phyloP scores from a whole-genome alignment of 2,329 filamentous ascomycete species.

The Pseudocercospora musae region DNA sequence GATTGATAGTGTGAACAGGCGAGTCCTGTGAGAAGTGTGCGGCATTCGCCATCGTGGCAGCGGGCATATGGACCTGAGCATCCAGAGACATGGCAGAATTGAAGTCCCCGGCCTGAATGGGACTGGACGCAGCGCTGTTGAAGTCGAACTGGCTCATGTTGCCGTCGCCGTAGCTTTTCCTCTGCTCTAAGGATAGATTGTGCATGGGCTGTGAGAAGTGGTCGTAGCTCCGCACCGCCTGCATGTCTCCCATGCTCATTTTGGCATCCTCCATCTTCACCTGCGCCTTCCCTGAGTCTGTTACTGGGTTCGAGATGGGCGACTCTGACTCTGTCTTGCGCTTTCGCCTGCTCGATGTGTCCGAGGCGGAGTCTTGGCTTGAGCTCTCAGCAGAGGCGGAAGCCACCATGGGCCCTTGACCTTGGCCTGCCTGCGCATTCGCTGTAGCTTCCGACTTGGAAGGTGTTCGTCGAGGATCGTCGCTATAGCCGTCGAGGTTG shows the following conservation, averaged over 20 bases:
- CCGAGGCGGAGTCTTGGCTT: constrained; percentile 42
- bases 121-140: constrained; percentile 57
- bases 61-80: constrained; percentile 25
- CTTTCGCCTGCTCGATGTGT: constrained; percentile 41
- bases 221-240: constrained; percentile 29
- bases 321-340: constrained; percentile 40
- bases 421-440: neutral
- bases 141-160: constrained; percentile 58
- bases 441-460: constrained; percentile 27
- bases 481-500: constrained; percentile 30
- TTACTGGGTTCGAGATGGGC: constrained; percentile 32
- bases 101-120: constrained; percentile 36
- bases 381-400: constrained; percentile 39
- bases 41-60: constrained; percentile 12
- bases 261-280: constrained; percentile 32
- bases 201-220: constrained; percentile 33
- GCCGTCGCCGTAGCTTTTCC: constrained; percentile 32
- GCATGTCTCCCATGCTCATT: constrained; percentile 24
- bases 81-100: constrained; percentile 31
- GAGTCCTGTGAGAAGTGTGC: constrained; percentile 29
- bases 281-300: constrained; percentile 21
- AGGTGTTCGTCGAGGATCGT: constrained; percentile 29
- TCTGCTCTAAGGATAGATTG: constrained; percentile 34
- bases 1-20: constrained; percentile 35
- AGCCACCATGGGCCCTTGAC: constrained; percentile 10